Base-by-base conservation (phyloP, 1,284 basidiomycete species). In the Fistulinella cinereoalba region DNA sequence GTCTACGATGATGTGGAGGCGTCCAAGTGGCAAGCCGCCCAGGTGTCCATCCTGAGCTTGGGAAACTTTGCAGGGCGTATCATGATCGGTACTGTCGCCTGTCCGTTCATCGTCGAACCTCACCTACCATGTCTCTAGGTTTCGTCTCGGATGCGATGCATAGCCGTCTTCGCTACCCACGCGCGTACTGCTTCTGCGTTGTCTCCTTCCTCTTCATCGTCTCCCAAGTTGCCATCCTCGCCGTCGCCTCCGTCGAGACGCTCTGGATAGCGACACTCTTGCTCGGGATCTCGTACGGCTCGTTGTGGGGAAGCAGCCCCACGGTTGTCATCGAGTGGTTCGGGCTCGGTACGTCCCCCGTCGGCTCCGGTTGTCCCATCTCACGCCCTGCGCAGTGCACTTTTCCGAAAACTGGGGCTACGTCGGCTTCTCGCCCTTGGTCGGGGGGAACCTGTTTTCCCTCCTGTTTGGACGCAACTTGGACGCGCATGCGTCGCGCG, bases 401-500 rank as follows among this genome's bases (percentile, higher is more conserved):
- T 83, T 90, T 57, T 83, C 82, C 3, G 85, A 92, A 68, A 96
- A 95, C 65, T 94, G 83, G 84, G 93, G 93, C n/a, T 88, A 80
- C 60, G 75, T 87, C 23, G 80, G 80, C 9, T 68, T 93, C 16
- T 80, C 86, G 0, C 91, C 93, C 1, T 76, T 92, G 47, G 41
- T 93, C 3, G 88, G 88, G 6, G 88, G 88, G 0, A 96, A 95
- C 68, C 43, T 92, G 1, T 91, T 94, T 67, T 92, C 91, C 33
- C 60, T 95, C 32, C 71, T 88, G 33, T 96, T 95, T 59, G 93
- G 93, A 1, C 71, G 71, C 33, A 85, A 89, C 52, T 75, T 92
- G 32, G 91, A 94, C 56, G 74, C 81, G 4, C 86, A 93, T 58
- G 79, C 25, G n/a, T n/a, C n/a, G n/a, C n/a, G n/a, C n/a, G n/a